Evolutionary conservation across 108 stramenopile species (phyloP), one percentile per base, ranked within the genome.

Genomic region (Bacterosira constricta): DNA sequence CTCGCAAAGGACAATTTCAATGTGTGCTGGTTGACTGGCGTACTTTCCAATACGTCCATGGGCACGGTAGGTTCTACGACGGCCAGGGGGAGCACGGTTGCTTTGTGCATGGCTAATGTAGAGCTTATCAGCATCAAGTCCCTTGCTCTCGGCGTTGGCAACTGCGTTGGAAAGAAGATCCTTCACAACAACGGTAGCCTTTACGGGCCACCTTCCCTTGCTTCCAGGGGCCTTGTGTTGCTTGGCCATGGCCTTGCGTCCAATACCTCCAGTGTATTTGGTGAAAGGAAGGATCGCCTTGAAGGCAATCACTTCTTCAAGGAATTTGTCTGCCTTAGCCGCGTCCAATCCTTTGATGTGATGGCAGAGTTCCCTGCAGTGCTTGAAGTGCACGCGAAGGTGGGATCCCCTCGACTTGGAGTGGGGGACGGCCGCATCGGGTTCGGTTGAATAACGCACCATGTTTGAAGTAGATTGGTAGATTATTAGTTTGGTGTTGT

Each of bases 41-140:
- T 99, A 99, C 63, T 97, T 96, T 77, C 97, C 96, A 82, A 99
- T 99, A 75, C 99, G 97, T 41, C 99, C 99, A 80, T 99, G 99
- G 52, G 99, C 99, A 64, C 99, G 92, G 88, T 97, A 98, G 37
- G 99, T 99, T 70, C 99, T 86, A 77, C 99, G 93, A 69, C 99
- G 92, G 53, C 96, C 96, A 41, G 97, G 86, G 41, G 97, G 97
- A 18, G 99, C 98, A 17, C 88, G 90, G 93, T 99, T 99, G 79
- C 83, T 79, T 79, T 99, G 97, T 27, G 94, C 94, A 81, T 98
- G 99, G 27, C 83, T 82, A 61, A 99, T 91, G 81, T 83, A 77
- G 26, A 98, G 85, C 69, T 77, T 84, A 4, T 97, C 96, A 15
- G 78, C 65, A 57, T 97, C 97, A 65, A 98, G 61, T 73, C 90